Evolutionary conservation across 177 flowering plant species (phyloP), one percentile per base, ranked within the genome.

Genomic region (Viscum album): DNA sequence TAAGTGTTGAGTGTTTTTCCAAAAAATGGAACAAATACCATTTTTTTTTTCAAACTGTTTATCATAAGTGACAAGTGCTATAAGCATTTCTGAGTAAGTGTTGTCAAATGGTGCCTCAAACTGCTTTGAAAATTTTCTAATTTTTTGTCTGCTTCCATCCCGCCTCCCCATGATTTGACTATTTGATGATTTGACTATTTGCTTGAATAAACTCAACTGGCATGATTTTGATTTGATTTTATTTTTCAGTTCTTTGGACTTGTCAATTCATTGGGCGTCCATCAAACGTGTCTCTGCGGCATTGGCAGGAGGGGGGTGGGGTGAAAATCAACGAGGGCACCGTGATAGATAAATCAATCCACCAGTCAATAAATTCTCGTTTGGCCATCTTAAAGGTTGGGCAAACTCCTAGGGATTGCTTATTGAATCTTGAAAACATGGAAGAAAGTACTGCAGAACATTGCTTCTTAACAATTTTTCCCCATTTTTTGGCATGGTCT

Each of bases 241-340:
- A 2, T 28, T 31, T 64, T 70, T n/a, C 84, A 94, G 99, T 92
- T 78, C 81, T 79, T 56, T 92, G 97, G 97, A 94, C 86, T 79
- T 95, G 99, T 79, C 97, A 95, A 72, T 86, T 82, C 66, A 82
- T 90, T 67, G 94, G 90, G 30, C 96, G 88, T 71, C 84, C 90
- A 75, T 89, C 97, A 72, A 95, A 95, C 70, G 71, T 75, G 37
- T 92, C 97, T 62, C 67, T 92, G 78, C 81, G 74, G 59, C 96
- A 88, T 68, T 95, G 99, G 99, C 80, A 85, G 75, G 83, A 87
- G 81, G 89, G 90, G 96, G 90, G 89, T 78, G 99, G 99, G 75
- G 88, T 85, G 67, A 82, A 80, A 60, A 92, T 95, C 76, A 80
- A 81, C 65, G 89, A 86, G 73, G 87, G 88, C 69, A 80, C 88